Evolutionary conservation across 2,329 filamentous ascomycete genomes (phyloP).

Genomic region (Xylariaceae sp.): DNA sequence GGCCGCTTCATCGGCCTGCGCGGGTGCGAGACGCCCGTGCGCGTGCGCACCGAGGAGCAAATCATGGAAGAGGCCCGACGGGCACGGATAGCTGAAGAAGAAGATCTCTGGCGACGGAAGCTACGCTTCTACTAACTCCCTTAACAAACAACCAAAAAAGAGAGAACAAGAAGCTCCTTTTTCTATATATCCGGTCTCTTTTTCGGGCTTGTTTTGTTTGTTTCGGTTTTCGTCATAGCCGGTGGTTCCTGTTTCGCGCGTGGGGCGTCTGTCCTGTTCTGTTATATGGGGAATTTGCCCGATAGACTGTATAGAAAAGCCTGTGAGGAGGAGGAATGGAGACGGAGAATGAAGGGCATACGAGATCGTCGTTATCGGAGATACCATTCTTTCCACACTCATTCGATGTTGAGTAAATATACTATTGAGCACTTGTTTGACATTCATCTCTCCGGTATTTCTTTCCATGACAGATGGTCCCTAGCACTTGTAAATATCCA

Average conservation of each 20-base stretch:
- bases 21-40: conserved; percentile 51
- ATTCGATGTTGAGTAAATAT: conserved; percentile 19
- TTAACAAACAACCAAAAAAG: background rate
- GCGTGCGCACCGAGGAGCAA: conserved; percentile 31
- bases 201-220: background rate
- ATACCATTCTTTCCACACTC: conserved; percentile 12
- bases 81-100: conserved; percentile 35
- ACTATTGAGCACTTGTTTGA: conserved; percentile 24
- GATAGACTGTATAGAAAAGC: background rate
- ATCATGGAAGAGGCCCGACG: conserved; percentile 24
- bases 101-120: conserved; percentile 47
- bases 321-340: background rate
- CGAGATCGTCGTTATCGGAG: background rate
- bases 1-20: conserved; percentile 68
- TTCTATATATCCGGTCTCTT: background rate
- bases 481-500: background rate
- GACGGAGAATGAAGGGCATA: background rate
- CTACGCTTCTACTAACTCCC: conserved; percentile 31
- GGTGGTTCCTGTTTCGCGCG: conserved; percentile 3
- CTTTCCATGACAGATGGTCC: background rate
- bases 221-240: conserved; percentile 5
- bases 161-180: background rate
- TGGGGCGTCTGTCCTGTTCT: background rate
- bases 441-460: background rate
- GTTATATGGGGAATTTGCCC: background rate